Evolutionary conservation across 805 yeast species (phyloP), one percentile per base, ranked within the genome.

Genomic region (Zygoascus ofunaensis): DNA sequence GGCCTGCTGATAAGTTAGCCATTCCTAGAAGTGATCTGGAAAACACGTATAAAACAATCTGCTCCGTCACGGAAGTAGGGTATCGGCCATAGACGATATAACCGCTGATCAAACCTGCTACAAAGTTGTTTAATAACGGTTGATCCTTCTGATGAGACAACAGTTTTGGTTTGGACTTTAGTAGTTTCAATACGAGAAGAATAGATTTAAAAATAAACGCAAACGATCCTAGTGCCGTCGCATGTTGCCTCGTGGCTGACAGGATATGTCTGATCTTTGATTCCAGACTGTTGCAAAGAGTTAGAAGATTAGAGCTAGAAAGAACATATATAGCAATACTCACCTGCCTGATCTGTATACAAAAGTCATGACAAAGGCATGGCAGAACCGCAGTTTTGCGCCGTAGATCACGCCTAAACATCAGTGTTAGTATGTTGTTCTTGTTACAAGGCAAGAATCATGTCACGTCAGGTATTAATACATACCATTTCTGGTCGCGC

Each of bases 31-130:
- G 56, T 3, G 81, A 85, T 36, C 94, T 68, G 2, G 86, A 77
- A 45, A 80, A 73, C 49, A 86, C 80, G 55, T 83, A 83, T 41
- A 83, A 68, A 1, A 87, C 83, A 51, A 83, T 74, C 60, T 82
- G 89, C 49, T 77, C 81, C n/a, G 83, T 70, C 23, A 82, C 79
- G 68, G 72, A 17, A 58, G 64, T 49, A 60, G 49, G 46, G 8
- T 49, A 48, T 32, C 68, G 63, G 0, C 74, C 73, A 48, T 68
- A 70, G 14, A 70, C 71, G 10, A 63, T 12, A 37, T 56, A 61
- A 2, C 72, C 74, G 4, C 70, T 69, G 7, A 69, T 39, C 3
- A 56, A 44, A 3, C 74, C 74, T 14, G 69, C 65, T 17, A 64
- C 23, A 41, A 61, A 51, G 19, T 63, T 48, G 43, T 56, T 26